Evolutionary conservation across 2,329 filamentous ascomycete genomes (phyloP), one percentile per base, ranked within the genome.

Genomic region (Apiospora marii): DNA sequence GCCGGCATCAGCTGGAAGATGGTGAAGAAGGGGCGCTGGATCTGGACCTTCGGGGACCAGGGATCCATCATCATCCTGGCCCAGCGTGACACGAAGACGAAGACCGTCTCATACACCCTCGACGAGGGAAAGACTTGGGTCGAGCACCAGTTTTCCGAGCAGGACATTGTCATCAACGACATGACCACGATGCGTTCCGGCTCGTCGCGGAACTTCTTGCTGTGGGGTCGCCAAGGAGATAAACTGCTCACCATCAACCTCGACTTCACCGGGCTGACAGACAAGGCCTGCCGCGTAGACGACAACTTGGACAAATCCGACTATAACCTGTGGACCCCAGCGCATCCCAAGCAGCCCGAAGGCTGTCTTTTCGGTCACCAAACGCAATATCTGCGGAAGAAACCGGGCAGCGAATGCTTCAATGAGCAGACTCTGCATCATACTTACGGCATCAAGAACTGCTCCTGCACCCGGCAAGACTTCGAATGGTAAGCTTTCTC

Each of bases 41-140:
- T 93, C 79, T 99, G 95, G 94, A 94, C 97, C 79, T 98, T 94
- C 80, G 97, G 96, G 73, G 97, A 99, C 78, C 94, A 98, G 81
- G 96, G 96, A 41, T 96, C 94, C 7, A 92, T 98, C 77, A 91
- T 98, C 74, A 94, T 97, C 58, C 92, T 99, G 68, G 95, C 96
- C 30, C 90, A 93, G 79, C 91, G 94, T 72, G 87, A 88, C 19
- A 88, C 88, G 70, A 87, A 90, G 70, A 94, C 93, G 5, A 92
- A 92, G 75, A 83, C 86, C 0, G 84, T 95, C 70, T 91, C 90
- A 72, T 98, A 96, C 83, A 92, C 94, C 22, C 85, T 92, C 14
- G 92, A 99, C 79, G 93, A 96, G 79, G 96, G 97, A 74, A 84
- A 89, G 61, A 93, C 86, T 1, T 99, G 96, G 96, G 83, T 85